phyloP scores from a whole-genome alignment of 176 grass and related monocot species.

The Triticum aestivum region DNA sequence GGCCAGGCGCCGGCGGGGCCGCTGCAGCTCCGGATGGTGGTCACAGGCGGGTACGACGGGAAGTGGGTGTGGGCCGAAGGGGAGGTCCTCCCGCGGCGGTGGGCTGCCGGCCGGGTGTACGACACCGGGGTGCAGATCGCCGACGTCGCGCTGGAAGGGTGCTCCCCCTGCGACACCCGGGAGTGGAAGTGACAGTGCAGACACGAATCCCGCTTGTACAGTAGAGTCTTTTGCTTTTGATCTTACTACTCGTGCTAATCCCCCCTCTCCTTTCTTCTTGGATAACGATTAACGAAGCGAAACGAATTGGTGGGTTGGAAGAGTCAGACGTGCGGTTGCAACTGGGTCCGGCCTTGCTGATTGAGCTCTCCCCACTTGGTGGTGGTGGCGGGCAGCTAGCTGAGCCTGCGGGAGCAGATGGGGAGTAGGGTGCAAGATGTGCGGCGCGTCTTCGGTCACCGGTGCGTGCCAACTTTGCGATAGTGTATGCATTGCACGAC shows the following conservation, averaged over 20 bases:
- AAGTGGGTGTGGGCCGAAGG: slow-evolving; percentile 74
- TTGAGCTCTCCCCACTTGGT: not conserved
- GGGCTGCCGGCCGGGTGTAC: slow-evolving; percentile 46
- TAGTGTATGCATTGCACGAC: not conserved
- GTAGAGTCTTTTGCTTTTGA: slow-evolving; percentile 19
- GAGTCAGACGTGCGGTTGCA: slow-evolving; percentile 23
- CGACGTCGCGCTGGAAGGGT: slow-evolving; percentile 76
- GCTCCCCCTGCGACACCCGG: slow-evolving; percentile 41
- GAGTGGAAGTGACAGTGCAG: slow-evolving; percentile 49
- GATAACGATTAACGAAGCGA: not conserved
- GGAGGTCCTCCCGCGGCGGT: slow-evolving; percentile 61
- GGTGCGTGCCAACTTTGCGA: not conserved
- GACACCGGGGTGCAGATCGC: slow-evolving; percentile 62
- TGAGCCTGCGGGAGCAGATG: not conserved
- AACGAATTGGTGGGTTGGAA: not conserved
- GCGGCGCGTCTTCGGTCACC: not conserved
- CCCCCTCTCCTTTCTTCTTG: not conserved
- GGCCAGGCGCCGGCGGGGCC: slow-evolving; percentile 50
- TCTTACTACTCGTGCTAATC: not conserved
- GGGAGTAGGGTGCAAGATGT: slow-evolving; percentile 4
- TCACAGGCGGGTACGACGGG: slow-evolving; percentile 71
- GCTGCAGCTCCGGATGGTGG: slow-evolving; percentile 66
- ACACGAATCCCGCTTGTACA: not conserved
- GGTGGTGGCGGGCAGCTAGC: not conserved
- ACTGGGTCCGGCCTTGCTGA: not conserved